These are phyloP conservation scores for Elsinoe necatrix DNA, from an alignment of 2,329 filamentous ascomycete genomes.

Conservation along the genomic window DNA sequence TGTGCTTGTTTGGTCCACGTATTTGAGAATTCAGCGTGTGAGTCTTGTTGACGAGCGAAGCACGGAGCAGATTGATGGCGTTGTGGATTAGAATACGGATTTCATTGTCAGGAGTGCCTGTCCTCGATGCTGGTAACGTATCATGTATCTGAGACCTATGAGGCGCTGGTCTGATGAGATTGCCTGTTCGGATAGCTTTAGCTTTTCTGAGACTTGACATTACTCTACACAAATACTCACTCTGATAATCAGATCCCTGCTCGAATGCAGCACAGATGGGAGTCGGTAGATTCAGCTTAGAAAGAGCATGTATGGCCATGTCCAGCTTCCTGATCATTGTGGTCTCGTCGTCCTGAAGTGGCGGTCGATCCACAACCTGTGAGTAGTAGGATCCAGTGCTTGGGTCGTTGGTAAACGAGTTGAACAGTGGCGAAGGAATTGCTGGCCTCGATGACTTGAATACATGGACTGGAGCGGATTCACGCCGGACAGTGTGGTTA, in stretches of 20 bases:
- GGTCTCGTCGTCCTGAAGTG: conserved; percentile 3
- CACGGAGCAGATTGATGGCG: conserved; percentile 15
- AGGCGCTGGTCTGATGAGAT: background rate
- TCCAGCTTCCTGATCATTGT: conserved; percentile 16
- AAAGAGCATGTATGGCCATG: conserved; percentile 14
- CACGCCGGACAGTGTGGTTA: background rate
- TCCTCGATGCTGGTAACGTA: background rate
- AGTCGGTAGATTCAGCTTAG: conserved; percentile 13
- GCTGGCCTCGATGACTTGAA: background rate
- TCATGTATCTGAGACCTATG: background rate
- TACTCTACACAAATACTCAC: background rate
- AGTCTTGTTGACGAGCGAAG: conserved; percentile 9
- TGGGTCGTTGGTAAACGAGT: background rate
- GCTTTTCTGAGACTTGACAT: background rate
- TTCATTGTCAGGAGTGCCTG: conserved; percentile 16
- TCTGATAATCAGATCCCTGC: background rate
- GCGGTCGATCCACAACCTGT: background rate
- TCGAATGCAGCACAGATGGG: background rate
- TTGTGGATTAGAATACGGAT: conserved; percentile 15
- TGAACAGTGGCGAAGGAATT: background rate
- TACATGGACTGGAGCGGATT: background rate
- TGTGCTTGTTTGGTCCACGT: background rate
- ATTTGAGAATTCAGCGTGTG: background rate
- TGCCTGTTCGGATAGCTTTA: background rate
- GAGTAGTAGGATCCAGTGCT: background rate